Percentiles rank a stretch among this genome's conserved stretches.
These are phyloP conservation scores for Cymbopogon flexuosus DNA, from an alignment of 202 grass and related monocot species.

Conservation along the genomic window DNA sequence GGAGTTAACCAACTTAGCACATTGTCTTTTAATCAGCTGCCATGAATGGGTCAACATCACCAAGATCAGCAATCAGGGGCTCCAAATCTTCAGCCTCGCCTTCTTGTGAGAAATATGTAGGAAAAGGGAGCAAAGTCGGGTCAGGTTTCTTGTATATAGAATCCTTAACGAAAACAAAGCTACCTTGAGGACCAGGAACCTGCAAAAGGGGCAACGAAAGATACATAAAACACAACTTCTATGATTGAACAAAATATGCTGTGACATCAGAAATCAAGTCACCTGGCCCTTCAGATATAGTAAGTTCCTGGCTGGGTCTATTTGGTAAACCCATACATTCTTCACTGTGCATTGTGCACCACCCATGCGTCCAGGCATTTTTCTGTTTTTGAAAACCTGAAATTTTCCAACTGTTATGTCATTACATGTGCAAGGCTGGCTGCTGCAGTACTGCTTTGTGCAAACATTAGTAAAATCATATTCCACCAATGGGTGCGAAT, in stretches of 20 bases:
- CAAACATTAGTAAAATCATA: neutral
- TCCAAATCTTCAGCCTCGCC: conserved; percentile 50
- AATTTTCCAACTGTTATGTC: conserved; percentile 25
- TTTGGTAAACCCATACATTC: conserved; percentile 99
- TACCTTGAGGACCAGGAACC: conserved; percentile 94
- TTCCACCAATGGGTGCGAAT: neutral
- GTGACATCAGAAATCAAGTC: conserved; percentile 5
- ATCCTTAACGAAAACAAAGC: conserved; percentile 89
- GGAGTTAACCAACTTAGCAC: neutral
- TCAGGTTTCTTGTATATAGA: conserved; percentile 92
- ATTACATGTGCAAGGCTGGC: conserved; percentile 2
- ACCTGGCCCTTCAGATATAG: conserved; percentile 97
- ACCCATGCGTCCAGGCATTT: conserved; percentile 96
- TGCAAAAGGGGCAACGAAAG: conserved; percentile 25
- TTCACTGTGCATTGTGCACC: conserved; percentile 79
- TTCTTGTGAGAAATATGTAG: conserved; percentile 73
- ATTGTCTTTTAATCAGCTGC: conserved; percentile 54
- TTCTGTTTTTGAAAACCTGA: conserved; percentile 96
- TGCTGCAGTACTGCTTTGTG: neutral
- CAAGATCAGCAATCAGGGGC: conserved; percentile 66
- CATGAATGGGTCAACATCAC: conserved; percentile 83
- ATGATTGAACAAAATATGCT: neutral
- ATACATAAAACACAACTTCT: conserved; percentile 14
- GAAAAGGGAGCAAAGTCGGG: conserved; percentile 64
- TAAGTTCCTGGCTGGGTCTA: conserved; percentile 86